A percentile compares a stretch with the other conserved stretches of the same genome.
Evolutionary conservation across 1,284 basidiomycete species (phyloP).

Genomic region (Ceratobasidium papillatum): DNA sequence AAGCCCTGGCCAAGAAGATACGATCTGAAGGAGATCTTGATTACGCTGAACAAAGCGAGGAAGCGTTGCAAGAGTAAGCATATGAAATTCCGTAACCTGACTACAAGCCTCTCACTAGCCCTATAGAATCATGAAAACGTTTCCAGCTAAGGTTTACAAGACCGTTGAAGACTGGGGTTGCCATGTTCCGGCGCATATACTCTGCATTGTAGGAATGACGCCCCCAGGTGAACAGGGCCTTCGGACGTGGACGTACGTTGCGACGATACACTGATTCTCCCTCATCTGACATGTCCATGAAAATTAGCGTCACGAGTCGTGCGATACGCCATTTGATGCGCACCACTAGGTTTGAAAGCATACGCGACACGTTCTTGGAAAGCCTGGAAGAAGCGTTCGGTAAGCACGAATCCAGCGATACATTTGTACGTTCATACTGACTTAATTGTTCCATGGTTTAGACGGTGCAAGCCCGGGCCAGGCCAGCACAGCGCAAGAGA

Average conservation of each 20-base stretch:
- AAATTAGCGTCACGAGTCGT: not conserved
- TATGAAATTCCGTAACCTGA: not conserved
- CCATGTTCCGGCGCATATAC: too few relatives aligned
- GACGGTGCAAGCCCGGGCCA: too few relatives aligned
- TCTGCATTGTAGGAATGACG: too few relatives aligned
- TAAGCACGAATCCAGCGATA: too few relatives aligned
- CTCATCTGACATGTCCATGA: not conserved
- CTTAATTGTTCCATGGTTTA: too few relatives aligned
- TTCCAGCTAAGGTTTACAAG: too few relatives aligned
- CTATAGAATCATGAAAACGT: too few relatives aligned
- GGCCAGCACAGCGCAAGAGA: too few relatives aligned
- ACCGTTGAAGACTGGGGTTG: too few relatives aligned
- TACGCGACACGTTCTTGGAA: not conserved
- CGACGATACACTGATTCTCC: not conserved
- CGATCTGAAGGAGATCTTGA: not conserved
- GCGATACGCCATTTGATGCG: not conserved
- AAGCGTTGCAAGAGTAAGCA: not conserved
- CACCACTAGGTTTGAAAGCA: not conserved
- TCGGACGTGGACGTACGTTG: not conserved
- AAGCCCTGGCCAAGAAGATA: not conserved
- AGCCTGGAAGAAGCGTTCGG: not conserved
- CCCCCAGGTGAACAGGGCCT: not conserved
- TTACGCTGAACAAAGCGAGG: not conserved
- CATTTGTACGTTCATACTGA: too few relatives aligned
- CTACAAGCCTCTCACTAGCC: too few relatives aligned